These are phyloP conservation scores for Stagonosporopsis cucurbitacearum DNA, from an alignment of 2,329 filamentous ascomycete genomes.

Conservation along the genomic window DNA sequence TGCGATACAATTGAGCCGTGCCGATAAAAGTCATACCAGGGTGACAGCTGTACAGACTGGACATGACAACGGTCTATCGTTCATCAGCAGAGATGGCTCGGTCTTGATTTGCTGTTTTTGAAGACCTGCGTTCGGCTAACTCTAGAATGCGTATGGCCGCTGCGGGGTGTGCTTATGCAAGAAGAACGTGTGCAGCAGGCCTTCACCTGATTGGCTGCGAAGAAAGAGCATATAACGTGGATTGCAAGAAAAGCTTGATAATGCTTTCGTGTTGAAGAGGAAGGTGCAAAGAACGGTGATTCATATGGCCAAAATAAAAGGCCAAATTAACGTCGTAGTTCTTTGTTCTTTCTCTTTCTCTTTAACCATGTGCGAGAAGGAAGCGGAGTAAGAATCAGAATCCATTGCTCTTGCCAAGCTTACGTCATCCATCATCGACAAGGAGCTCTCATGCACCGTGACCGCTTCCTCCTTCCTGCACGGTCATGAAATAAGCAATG, in stretches of 20 bases:
- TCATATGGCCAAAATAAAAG: no score
- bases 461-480: not conserved
- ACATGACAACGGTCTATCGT: not conserved
- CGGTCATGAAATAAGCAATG: not conserved
- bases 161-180: conserved; percentile 3
- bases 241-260: conserved; percentile 8
- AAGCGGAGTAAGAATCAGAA: not conserved
- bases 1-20: conserved; percentile 12
- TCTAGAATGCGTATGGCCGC: conserved; percentile 11
- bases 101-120: conserved; percentile 10
- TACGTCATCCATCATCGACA: not conserved
- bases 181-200: conserved; percentile 15
- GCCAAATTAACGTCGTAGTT: not conserved
- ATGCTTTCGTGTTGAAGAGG: conserved; percentile 1
- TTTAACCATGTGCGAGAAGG: not conserved
- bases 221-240: not conserved
- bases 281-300: conserved; percentile 1
- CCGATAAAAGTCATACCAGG: conserved; percentile 4
- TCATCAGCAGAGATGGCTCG: conserved; percentile 9
- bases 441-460: not conserved
- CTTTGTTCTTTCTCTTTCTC: no score
- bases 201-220: conserved; percentile 3
- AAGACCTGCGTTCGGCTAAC: conserved; percentile 2
- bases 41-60: conserved; percentile 1
- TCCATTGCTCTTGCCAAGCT: not conserved